Evolutionary conservation across 164 flowering plant species (phyloP), one percentile per base, ranked within the genome.

Genomic region (Kalanchoe fedtschenkoi): DNA sequence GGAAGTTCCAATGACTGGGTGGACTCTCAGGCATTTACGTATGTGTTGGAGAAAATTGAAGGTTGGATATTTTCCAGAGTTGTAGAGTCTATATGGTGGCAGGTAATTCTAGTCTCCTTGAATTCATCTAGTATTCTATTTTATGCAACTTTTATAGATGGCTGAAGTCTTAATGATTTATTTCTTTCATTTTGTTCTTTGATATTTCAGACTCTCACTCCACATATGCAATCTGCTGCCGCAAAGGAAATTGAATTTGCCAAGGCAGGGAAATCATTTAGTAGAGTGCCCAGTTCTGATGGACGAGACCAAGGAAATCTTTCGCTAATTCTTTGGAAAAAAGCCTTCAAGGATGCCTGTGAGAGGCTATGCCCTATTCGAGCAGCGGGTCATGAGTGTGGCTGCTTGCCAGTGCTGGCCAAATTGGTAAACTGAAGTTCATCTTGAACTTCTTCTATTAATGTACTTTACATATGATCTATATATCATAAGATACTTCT

Each of bases 11-110:
- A 67, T 64, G 74, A 80, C 69, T 89, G 91, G 88, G 89, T 77
- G 58, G 81, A 87, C 54, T 78, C 82, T 3, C 63, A 55, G 11
- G 75, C 85, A 46, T 84, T 95, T 69, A 74, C 68, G 42, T 61
- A 77, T 41, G 83, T 88, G 35, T 61, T 95, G 56, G 93, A 86
- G 72, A 91, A 75, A 72, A 66, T 86, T 66, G 97, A 95, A 79
- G 75, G 83, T 64, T 91, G 97, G 99, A 81, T 91, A 39, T 95
- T 91, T 72, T 80, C 85, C 42, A 77, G 96, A 64, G 77, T 87
- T 29, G 72, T 89, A 30, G 97, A 95, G 54, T 91, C 95, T 29
- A 71, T 91, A 19, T 95, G 99, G 99, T 95, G 99, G 99, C 97
- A 95, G 97, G 99, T 89, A 9, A 64, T 44, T n/a, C n/a, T n/a